A percentile compares a stretch with the other conserved stretches of the same genome.
phyloP scores from a whole-genome alignment of 2,329 filamentous ascomycete species.

The Fusarium azukiicola region DNA sequence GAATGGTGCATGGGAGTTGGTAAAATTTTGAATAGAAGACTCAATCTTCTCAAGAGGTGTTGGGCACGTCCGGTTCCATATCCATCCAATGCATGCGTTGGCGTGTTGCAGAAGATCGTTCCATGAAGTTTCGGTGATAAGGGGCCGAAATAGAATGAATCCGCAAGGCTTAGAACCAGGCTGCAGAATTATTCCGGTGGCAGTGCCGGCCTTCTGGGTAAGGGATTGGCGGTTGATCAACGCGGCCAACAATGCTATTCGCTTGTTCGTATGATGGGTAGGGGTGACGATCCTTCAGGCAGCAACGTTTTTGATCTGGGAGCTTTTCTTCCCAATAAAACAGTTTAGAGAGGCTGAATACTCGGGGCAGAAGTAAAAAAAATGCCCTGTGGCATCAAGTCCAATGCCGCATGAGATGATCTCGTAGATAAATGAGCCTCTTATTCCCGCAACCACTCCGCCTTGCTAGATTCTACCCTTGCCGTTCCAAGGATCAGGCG shows the following conservation, averaged over 20 bases:
- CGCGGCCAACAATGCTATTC: neutral
- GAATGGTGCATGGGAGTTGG: neutral
- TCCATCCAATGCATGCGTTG: too few relatives aligned
- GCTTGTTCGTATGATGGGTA: neutral
- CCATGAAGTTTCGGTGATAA: neutral
- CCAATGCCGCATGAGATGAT: neutral
- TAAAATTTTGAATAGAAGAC: neutral
- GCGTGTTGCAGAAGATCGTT: neutral
- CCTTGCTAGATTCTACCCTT: neutral
- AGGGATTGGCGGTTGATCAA: neutral
- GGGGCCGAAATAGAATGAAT: neutral
- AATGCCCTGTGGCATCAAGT: neutral
- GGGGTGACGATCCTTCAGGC: slow-evolving; percentile 8
- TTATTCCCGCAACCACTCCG: neutral
- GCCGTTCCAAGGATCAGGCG: neutral
- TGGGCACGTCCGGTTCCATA: neutral
- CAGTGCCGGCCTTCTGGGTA: neutral
- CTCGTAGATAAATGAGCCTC: neutral
- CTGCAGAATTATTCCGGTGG: neutral
- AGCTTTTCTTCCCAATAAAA: neutral
- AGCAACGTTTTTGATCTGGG: neutral
- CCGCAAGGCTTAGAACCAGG: neutral
- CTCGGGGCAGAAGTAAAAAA: neutral
- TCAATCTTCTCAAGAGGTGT: neutral
- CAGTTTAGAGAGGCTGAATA: neutral